Percentiles rank a stretch among this genome's conserved stretches.
Conservation (phyloP, 2,329 filamentous ascomycete genomes). For the Scorias spongiosa region DNA sequence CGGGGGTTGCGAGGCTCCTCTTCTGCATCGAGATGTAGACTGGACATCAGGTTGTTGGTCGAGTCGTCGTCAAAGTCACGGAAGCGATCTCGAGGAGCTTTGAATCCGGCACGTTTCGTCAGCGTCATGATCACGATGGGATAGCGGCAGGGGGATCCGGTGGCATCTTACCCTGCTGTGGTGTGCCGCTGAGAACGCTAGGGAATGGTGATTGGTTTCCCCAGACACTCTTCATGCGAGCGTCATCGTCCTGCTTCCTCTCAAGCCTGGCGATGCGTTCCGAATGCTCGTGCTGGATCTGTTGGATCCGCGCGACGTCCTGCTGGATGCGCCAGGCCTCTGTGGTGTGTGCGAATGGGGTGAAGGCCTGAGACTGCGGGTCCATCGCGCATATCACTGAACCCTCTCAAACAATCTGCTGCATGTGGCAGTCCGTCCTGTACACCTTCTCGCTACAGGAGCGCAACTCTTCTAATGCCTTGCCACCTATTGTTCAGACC, state of each 20-base stretch:
- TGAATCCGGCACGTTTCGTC: conserved; percentile 25
- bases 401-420: not conserved
- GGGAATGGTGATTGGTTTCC: conserved; percentile 73
- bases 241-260: conserved; percentile 47
- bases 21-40: conserved; percentile 71
- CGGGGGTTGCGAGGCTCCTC: conserved; percentile 58
- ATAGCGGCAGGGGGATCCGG: not conserved
- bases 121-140: not conserved
- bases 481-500: too few species aligned
- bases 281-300: conserved; percentile 44
- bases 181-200: conserved; percentile 57
- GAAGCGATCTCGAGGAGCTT: conserved; percentile 69
- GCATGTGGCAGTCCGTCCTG: too few species aligned
- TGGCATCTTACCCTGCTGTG: conserved; percentile 61
- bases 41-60: conserved; percentile 61
- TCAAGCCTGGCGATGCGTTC: conserved; percentile 48
- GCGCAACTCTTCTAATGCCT: too few species aligned
- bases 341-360: conserved; percentile 36
- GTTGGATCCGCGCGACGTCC: conserved; percentile 46
- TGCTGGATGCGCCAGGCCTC: conserved; percentile 50
- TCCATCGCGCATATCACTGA: conserved; percentile 34
- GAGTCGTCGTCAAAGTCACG: conserved; percentile 73
- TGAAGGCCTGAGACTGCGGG: conserved; percentile 46
- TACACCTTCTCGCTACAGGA: too few species aligned
- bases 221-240: conserved; percentile 71